Evolutionary conservation across 1,284 basidiomycete genomes (phyloP), one percentile per base, ranked within the genome.

Genomic region (Pisolithus thermaeus): DNA sequence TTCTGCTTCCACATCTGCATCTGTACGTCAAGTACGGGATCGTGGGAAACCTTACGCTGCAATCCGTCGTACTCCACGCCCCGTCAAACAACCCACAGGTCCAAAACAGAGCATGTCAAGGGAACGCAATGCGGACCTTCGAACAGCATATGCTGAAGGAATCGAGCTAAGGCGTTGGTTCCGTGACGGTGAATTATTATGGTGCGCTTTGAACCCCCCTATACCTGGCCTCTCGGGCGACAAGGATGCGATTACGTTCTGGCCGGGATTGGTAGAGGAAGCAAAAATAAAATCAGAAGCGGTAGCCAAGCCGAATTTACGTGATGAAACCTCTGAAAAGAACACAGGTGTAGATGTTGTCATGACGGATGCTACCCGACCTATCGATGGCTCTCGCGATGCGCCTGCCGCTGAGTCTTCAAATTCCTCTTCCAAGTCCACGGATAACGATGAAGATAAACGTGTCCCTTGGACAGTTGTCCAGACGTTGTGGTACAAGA

Each of bases 241-340:
- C 32, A 70, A 68, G 16, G 70, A 76, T 45, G 59, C 60, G 18
- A 85, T 91, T 56, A 59, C 66, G 23, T 83, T 81, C 56, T 91
- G 88, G 88, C 88, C 88, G 1, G 85, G 76, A 2, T 60, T 90
- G 18, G 75, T 90, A 9, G 75, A 84, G 18, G 79, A 86, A 52
- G 64, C 73, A 7, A 75, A 73, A 45, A 65, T 84, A 51, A 81
- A 78, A 60, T 62, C 68, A 3, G 55, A 65, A 3, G 55, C 63
- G 25, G 57, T 58, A 28, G 52, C 61, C 50, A 38, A 51, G 46
- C 41, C 54, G n/a, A 9, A 52, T 30, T 30, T 40, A 4, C 4
- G 48, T 38, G 58, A 55, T 20, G 52, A 58, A 16, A 47, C 49
- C 23, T 52, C 55, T 30, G 38, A 42, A n/a, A 51, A 50, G 5